Evolutionary conservation across 1,284 basidiomycete species (phyloP).

Genomic region (Sanghuangporus weigelae): DNA sequence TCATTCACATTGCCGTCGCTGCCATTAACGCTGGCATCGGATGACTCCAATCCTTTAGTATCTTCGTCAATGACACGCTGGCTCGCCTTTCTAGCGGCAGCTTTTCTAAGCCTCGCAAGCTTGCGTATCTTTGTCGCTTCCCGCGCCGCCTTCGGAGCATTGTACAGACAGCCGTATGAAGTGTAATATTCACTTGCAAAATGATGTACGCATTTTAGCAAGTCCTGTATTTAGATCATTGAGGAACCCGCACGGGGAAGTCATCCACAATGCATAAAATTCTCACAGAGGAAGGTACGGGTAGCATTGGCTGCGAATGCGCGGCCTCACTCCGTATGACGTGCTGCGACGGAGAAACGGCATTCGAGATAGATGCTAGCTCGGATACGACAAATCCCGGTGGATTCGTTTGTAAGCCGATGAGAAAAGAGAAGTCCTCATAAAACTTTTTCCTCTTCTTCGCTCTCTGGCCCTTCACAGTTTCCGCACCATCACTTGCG

Average conservation of each 20-base stretch:
- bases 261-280: slow-evolving; percentile 13
- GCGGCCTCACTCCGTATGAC: background rate
- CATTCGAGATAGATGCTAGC: background rate
- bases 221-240: slow-evolving; percentile 41
- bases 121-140: slow-evolving; percentile 33
- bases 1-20: slow-evolving; percentile 1
- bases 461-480: slow-evolving; percentile 26
- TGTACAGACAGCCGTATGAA: slow-evolving; percentile 51
- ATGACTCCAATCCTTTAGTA: background rate
- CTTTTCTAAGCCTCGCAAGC: slow-evolving; percentile 22
- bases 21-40: background rate
- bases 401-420: slow-evolving; percentile 11
- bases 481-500: slow-evolving; percentile 2
- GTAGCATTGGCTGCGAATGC: slow-evolving; percentile 1
- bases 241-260: slow-evolving; percentile 3
- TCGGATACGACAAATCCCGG: slow-evolving; percentile 14
- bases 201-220: slow-evolving; percentile 65
- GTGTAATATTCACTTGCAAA: slow-evolving; percentile 60
- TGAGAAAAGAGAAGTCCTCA: slow-evolving; percentile 35
- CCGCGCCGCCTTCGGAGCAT: slow-evolving; percentile 44
- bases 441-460: slow-evolving; percentile 35
- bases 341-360: background rate
- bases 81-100: slow-evolving; percentile 20
- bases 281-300: slow-evolving; percentile 46
- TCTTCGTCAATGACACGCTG: slow-evolving; percentile 11